Evolutionary conservation across 2,329 filamentous ascomycete species (phyloP).

Genomic region (Paramyrothecium roridum): DNA sequence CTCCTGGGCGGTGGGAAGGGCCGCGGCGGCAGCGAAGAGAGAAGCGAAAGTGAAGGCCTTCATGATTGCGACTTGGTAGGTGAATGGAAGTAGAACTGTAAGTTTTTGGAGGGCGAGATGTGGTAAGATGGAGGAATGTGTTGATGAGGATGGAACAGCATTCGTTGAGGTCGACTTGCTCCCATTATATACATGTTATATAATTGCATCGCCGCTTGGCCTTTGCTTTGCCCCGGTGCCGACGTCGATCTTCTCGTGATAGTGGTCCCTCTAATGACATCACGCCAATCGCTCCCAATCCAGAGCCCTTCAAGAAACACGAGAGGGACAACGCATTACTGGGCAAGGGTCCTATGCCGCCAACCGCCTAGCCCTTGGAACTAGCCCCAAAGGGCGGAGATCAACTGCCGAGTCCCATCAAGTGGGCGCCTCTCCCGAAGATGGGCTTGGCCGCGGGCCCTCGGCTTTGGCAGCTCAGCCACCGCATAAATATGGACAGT

Average conservation of each 20-base stretch:
- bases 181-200: background rate
- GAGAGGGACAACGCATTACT: too few relatives aligned
- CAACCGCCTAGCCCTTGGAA: too few relatives aligned
- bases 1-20: background rate
- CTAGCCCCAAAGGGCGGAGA: too few relatives aligned
- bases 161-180: background rate
- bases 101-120: background rate
- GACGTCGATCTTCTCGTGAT: background rate
- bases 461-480: too few relatives aligned
- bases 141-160: background rate
- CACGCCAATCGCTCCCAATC: background rate
- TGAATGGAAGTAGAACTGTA: background rate
- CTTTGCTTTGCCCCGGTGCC: background rate
- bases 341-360: too few relatives aligned
- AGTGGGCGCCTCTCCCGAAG: too few relatives aligned
- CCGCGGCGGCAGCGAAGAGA: background rate
- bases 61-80: background rate
- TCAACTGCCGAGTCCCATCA: too few relatives aligned
- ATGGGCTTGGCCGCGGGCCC: too few relatives aligned
- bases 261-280: background rate
- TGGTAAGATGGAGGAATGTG: background rate
- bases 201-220: background rate
- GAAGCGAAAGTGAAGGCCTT: background rate
- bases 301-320: too few relatives aligned
- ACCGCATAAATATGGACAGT: too few relatives aligned